These are phyloP conservation scores for Albatrellus ellisii DNA, from an alignment of 768 basidiomycete genomes.

Conservation along the genomic window DNA sequence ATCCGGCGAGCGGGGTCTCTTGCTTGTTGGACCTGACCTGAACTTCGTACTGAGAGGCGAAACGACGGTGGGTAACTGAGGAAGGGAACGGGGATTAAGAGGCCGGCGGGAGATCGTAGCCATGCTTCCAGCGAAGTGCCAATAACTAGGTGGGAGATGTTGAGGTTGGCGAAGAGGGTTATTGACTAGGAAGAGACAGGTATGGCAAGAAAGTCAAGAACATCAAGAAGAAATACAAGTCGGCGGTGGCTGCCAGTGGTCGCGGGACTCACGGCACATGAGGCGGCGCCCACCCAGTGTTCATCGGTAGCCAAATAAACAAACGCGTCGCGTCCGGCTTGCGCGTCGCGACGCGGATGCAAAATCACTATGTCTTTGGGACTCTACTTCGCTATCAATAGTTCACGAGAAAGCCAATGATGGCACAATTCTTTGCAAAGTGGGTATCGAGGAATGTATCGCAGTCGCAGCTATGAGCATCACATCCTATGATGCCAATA, in stretches of 20 bases:
- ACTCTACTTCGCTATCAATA: no score
- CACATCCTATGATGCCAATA: no score
- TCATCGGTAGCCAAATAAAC: constrained; percentile 10
- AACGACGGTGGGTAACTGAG: constrained; percentile 8
- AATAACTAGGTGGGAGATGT: background rate
- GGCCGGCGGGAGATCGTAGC: constrained; percentile 12
- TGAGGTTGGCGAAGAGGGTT: background rate
- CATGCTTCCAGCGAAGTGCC: background rate
- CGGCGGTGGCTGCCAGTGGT: constrained; percentile 1
- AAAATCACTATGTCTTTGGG: no score
- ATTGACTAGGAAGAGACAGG: background rate
- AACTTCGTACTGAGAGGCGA: constrained; percentile 7
- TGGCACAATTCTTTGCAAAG: no score
- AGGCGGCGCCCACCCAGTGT: background rate
- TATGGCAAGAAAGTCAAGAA: no score
- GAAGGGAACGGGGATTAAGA: constrained; percentile 12
- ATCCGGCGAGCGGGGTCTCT: constrained; percentile 12
- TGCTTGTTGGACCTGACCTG: constrained; percentile 6
- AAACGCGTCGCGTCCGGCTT: constrained; percentile 15
- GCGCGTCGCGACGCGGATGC: no score
- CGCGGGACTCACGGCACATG: no score
- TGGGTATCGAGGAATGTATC: no score
- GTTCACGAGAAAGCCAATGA: no score
- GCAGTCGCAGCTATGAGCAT: no score
- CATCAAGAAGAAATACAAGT: constrained; percentile 4